phyloP scores from a whole-genome alignment of 2,329 filamentous ascomycete species.

The Neofusicoccum parvum region DNA sequence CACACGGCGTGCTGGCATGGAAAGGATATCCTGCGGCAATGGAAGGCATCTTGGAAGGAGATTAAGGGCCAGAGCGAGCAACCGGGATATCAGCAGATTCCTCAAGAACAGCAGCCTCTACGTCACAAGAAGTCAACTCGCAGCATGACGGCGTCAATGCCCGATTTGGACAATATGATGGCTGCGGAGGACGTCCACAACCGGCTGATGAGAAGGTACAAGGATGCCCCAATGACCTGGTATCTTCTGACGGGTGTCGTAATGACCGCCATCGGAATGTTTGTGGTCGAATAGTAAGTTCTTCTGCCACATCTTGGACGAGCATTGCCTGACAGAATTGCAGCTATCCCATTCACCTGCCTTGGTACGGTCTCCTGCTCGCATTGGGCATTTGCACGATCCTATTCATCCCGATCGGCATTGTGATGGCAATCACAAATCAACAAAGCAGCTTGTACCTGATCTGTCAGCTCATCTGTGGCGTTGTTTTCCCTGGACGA shows the following conservation, averaged over 20 bases:
- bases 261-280: conserved; percentile 79
- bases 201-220: conserved; percentile 79
- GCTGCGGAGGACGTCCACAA: conserved; percentile 80
- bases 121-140: conserved; percentile 19
- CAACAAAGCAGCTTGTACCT: conserved; percentile 85
- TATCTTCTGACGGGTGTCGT: conserved; percentile 74
- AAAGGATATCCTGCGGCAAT: conserved; percentile 76
- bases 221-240: conserved; percentile 80
- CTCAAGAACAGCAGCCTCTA: conserved; percentile 38
- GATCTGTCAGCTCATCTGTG: conserved; percentile 83
- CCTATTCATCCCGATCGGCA: conserved; percentile 87
- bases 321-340: conserved; percentile 25
- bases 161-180: conserved; percentile 56
- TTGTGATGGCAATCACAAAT: conserved; percentile 91
- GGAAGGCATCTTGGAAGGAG: conserved; percentile 69
- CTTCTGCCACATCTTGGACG: conserved; percentile 22
- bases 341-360: conserved; percentile 68
- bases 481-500: conserved; percentile 77
- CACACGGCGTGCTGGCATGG: conserved; percentile 87
- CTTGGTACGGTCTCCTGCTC: conserved; percentile 83
- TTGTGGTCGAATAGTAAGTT: conserved; percentile 79
- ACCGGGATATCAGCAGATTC: conserved; percentile 38
- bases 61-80: conserved; percentile 44
- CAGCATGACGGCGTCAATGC: conserved; percentile 37
- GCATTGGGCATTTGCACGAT: conserved; percentile 76